Base-by-base conservation (phyloP, 2,329 filamentous ascomycete genomes). In the Sordariomycetes sp. region DNA sequence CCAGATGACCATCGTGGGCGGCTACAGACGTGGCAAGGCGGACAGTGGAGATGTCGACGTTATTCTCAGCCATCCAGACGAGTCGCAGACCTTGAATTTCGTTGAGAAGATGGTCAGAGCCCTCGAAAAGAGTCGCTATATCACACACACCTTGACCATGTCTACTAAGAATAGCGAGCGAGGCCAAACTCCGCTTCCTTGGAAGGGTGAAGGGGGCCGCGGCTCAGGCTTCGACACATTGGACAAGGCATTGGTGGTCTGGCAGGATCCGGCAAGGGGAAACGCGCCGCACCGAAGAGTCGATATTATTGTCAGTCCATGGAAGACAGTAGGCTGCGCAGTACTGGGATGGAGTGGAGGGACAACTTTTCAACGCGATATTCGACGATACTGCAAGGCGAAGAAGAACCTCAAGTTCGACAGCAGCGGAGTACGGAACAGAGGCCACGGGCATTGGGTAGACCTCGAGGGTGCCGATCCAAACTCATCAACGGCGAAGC, bases 171-270 rank as follows among this genome's bases (percentile, higher is more conserved):
- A 79, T 43, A 85, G 82, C 9, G 70, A 83, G 34, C 74, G 87
- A 18, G 80, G 75, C 4, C 87, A 95, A 47, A 53, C 48, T 16
- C 64, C 75, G 1, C 55, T 75, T 6, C 53, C 57, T 14, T 77
- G 70, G 70, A 70, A 68, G 41, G 70, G 68, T 0, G 50, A 51
- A 21, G 48, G 42, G 16, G 35, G 31, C 3, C 39, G 34, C 10
- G 70, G 70, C 0, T 61, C 68, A 16, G 84, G 85, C 1, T 95
- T 94, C 44, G 88, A 95, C 51, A 85, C 79, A 0, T 68, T 96
- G 1, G 88, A 96, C 55, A 95, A 95, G 55, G 87, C 87, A 0
- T 63, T 96, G 34, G 82, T 95, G 1, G 86, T 95, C 0, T 96
- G 90, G 90, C 85, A 94, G 51, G 43, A 54, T 21, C 39, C 46